A percentile compares a stretch with the other conserved stretches of the same genome.
phyloP scores from a whole-genome alignment of 768 basidiomycete species.

The Mycena latifolia region DNA sequence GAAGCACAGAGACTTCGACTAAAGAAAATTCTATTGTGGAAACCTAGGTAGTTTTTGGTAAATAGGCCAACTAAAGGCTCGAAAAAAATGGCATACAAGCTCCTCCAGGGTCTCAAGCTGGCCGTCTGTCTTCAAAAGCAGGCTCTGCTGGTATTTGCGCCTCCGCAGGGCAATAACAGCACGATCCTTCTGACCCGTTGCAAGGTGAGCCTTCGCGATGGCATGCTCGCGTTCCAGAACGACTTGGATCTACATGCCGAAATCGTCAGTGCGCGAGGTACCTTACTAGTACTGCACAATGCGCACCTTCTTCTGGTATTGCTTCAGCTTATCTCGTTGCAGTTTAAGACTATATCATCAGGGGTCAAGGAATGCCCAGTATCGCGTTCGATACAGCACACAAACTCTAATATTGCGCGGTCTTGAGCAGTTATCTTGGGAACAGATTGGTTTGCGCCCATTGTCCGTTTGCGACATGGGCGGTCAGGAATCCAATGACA shows the following conservation, averaged over 20 bases:
- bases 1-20: conserved; percentile 91
- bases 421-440: conserved; percentile 96
- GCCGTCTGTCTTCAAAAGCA: conserved; percentile 88
- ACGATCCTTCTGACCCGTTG: conserved; percentile 85
- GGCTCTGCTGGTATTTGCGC: conserved; percentile 93
- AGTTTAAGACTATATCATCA: conserved; percentile 81
- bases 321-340: conserved; percentile 94
- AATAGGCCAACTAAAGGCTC: background rate
- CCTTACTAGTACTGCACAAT: background rate
- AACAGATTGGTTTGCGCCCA: conserved; percentile 80
- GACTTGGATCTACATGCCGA: conserved; percentile 77
- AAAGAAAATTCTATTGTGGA: conserved; percentile 97
- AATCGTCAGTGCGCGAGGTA: conserved; percentile 6
- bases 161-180: conserved; percentile 90
- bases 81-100: conserved; percentile 68
- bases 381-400: conserved; percentile 39
- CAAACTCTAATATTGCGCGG: conserved; percentile 95
- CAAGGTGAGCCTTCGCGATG: conserved; percentile 88
- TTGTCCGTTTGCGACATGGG: conserved; percentile 42
- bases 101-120: conserved; percentile 93
- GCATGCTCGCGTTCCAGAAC: conserved; percentile 90
- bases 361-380: conserved; percentile 24
- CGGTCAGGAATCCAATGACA: background rate
- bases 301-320: conserved; percentile 93
- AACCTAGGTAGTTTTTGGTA: conserved; percentile 66